Evolutionary conservation across 345 rosid species (phyloP).

Genomic region (Sonneratia caseolaris): DNA sequence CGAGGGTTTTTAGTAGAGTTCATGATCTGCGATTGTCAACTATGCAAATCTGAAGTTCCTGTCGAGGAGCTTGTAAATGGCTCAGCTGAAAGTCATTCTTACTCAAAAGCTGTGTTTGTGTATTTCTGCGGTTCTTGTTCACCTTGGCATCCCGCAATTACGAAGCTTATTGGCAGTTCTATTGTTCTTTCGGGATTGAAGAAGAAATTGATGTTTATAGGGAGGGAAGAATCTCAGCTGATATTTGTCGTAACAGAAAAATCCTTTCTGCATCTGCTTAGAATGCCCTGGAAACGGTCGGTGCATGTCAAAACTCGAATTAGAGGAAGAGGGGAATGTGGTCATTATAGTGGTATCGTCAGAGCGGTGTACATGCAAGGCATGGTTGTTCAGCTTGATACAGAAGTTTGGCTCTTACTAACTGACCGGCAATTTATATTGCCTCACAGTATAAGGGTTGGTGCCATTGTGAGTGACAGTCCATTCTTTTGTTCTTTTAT

Average conservation of each 20-base stretch:
- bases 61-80: not conserved
- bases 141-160: slow-evolving; percentile 64
- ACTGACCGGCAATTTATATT: slow-evolving; percentile 40
- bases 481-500: not conserved
- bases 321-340: slow-evolving; percentile 37
- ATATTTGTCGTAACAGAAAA: slow-evolving; percentile 43
- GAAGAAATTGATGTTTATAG: slow-evolving; percentile 49
- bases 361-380: slow-evolving; percentile 66
- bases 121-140: slow-evolving; percentile 57
- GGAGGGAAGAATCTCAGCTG: slow-evolving; percentile 42
- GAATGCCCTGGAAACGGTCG: slow-evolving; percentile 20
- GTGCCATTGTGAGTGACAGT: slow-evolving; percentile 54
- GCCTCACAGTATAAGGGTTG: slow-evolving; percentile 65
- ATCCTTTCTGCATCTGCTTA: slow-evolving; percentile 42
- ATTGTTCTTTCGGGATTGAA: slow-evolving; percentile 46
- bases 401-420: slow-evolving; percentile 74
- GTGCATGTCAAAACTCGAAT: slow-evolving; percentile 15
- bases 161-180: slow-evolving; percentile 46
- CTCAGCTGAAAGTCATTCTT: slow-evolving; percentile 22
- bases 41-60: slow-evolving; percentile 21
- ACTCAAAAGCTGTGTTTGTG: slow-evolving; percentile 33
- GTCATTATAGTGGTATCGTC: slow-evolving; percentile 57
- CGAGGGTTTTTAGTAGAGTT: slow-evolving; percentile 55
- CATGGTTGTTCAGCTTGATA: slow-evolving; percentile 71
- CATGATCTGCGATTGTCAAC: slow-evolving; percentile 49